Percentiles rank a stretch among this genome's conserved stretches.
Evolutionary conservation across 2,329 filamentous ascomycete species (phyloP).

Genomic region (Fusarium sp.): DNA sequence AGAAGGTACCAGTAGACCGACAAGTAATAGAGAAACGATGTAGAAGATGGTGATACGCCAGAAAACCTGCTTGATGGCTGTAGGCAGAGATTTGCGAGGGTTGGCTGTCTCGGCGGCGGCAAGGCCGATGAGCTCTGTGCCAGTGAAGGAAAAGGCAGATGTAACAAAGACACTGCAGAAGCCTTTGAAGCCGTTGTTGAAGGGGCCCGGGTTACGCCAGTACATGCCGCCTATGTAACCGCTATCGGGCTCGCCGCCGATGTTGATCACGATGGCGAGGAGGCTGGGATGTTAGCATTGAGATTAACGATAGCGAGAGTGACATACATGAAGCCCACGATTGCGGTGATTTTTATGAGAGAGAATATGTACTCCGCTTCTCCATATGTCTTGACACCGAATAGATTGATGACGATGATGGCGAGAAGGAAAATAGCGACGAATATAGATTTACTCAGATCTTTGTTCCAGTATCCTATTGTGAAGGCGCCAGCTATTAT

Average conservation of each 20-base stretch:
- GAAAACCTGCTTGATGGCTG: conserved; percentile 92
- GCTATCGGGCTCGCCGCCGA: conserved; percentile 78
- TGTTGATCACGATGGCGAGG: conserved; percentile 86
- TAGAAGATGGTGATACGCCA: conserved; percentile 96
- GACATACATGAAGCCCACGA: conserved; percentile 87
- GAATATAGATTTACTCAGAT: conserved; percentile 77
- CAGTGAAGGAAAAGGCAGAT: conserved; percentile 80
- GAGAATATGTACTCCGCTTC: conserved; percentile 92
- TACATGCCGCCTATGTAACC: conserved; percentile 85
- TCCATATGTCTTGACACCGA: conserved; percentile 88
- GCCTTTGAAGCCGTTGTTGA: conserved; percentile 85
- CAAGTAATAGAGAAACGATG: conserved; percentile 83
- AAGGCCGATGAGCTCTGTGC: conserved; percentile 81
- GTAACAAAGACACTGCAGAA: conserved; percentile 82
- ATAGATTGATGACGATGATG: conserved; percentile 86
- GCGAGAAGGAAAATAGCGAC: conserved; percentile 83
- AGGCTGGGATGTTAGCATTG: conserved; percentile 64
- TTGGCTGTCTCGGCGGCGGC: conserved; percentile 83
- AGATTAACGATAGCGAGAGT: conserved; percentile 43
- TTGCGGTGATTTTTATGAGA: conserved; percentile 85
- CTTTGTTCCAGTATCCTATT: conserved; percentile 80
- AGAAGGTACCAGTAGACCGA: conserved; percentile 86
- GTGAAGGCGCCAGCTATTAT: conserved; percentile 89
- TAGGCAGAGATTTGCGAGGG: conserved; percentile 83
- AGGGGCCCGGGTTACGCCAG: conserved; percentile 84